These are phyloP conservation scores for Pseudogymnoascus sp. DNA, from an alignment of 2,329 filamentous ascomycete genomes.

Conservation along the genomic window DNA sequence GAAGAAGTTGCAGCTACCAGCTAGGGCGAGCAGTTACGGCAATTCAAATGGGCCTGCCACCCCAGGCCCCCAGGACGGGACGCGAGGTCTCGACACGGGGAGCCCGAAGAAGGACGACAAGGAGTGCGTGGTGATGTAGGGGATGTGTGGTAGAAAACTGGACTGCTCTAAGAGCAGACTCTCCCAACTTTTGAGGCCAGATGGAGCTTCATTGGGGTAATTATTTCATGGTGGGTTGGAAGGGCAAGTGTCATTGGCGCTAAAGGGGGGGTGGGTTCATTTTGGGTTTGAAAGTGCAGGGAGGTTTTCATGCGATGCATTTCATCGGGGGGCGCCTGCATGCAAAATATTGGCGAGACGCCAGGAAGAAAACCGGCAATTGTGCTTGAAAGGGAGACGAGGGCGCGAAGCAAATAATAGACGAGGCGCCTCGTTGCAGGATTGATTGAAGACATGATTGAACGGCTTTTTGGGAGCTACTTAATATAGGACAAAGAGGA, in stretches of 20 bases:
- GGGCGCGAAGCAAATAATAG: slow-evolving; percentile 7
- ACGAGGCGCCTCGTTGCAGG: background rate
- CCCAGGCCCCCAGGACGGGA: background rate
- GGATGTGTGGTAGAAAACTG: background rate
- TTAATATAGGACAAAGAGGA: background rate
- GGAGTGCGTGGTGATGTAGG: slow-evolving; percentile 22
- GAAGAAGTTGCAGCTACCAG: slow-evolving; percentile 21
- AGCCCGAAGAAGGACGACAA: slow-evolving; percentile 21
- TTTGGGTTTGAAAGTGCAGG: background rate
- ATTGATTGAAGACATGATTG: slow-evolving; percentile 6
- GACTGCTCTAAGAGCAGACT: background rate
- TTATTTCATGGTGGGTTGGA: slow-evolving; percentile 8
- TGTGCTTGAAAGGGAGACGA: background rate
- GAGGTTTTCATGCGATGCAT: background rate
- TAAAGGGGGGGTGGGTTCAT: background rate
- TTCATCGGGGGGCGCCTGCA: background rate
- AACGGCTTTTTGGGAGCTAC: slow-evolving; percentile 9
- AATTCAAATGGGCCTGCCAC: background rate
- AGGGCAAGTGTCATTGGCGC: background rate
- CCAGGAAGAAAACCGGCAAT: background rate
- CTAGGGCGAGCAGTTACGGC: background rate
- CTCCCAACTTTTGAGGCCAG: background rate
- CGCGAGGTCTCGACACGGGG: background rate
- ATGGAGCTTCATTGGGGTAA: background rate
- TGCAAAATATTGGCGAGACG: slow-evolving; percentile 5